phyloP scores from a whole-genome alignment of 1,284 basidiomycete genomes.

The Chalciporus sp. region DNA sequence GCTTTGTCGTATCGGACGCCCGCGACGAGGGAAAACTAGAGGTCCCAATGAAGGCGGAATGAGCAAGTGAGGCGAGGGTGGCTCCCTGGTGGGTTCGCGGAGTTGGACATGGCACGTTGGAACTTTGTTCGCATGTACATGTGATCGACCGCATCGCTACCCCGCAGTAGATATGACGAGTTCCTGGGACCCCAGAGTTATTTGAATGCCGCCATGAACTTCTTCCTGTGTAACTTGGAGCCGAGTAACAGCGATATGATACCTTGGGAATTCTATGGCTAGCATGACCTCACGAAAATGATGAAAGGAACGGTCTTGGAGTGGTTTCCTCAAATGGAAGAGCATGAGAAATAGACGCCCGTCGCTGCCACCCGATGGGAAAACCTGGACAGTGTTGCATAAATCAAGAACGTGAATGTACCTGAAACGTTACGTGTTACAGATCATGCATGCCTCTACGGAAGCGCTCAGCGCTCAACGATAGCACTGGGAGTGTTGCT shows the following conservation, averaged over 20 bases:
- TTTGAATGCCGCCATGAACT: not conserved
- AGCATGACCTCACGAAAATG: not conserved
- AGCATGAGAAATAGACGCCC: not conserved
- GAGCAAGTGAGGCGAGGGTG: too few species aligned
- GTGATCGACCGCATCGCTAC: too few species aligned
- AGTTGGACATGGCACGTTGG: too few species aligned
- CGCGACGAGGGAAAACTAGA: constrained; percentile 6
- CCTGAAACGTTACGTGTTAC: too few species aligned
- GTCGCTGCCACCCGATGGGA: not conserved
- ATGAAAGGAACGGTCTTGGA: not conserved
- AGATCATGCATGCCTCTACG: too few species aligned
- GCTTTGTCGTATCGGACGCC: constrained; percentile 6
- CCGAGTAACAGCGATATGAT: not conserved
- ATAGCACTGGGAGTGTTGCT: too few species aligned
- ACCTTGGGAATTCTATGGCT: not conserved
- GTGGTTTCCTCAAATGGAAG: not conserved
- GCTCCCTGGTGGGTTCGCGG: too few species aligned
- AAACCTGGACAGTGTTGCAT: not conserved
- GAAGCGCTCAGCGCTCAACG: too few species aligned
- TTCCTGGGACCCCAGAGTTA: not conserved
- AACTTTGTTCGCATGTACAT: too few species aligned
- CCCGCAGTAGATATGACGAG: too few species aligned
- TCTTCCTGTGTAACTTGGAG: not conserved
- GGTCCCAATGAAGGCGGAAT: too few species aligned
- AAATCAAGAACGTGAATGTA: too few species aligned